phyloP scores from a whole-genome alignment of 2,329 filamentous ascomycete genomes.

The Sporothrix brunneoviolacea region DNA sequence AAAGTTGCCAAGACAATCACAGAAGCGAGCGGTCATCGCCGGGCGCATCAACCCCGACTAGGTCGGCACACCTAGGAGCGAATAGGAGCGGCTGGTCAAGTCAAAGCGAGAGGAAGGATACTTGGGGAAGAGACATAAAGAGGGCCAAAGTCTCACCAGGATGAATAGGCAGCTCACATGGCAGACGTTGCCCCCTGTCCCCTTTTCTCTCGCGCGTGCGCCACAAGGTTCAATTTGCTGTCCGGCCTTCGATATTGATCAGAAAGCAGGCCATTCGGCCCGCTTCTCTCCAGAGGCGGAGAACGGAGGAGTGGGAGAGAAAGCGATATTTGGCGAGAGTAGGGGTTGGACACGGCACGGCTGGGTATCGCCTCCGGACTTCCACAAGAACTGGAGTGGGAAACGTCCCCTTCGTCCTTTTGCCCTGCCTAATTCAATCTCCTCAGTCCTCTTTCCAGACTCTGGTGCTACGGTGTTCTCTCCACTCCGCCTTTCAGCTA shows the following conservation, averaged over 20 bases:
- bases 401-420: background rate
- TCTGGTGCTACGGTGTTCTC: too few species aligned
- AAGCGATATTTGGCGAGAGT: background rate
- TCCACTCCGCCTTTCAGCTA: too few species aligned
- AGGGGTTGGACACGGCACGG: conserved; percentile 3
- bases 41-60: conserved; percentile 1
- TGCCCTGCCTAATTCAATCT: background rate
- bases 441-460: background rate
- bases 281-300: conserved; percentile 5
- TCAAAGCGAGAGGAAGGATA: background rate
- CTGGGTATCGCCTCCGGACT: conserved; percentile 4
- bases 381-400: background rate
- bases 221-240: conserved; percentile 3
- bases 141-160: background rate
- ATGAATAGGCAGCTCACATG: background rate
- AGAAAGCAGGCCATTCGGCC: conserved; percentile 4
- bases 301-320: background rate
- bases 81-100: background rate
- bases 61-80: conserved; percentile 1
- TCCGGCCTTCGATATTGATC: conserved; percentile 2
- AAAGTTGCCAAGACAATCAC: conserved; percentile 3
- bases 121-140: background rate
- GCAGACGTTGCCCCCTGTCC: background rate
- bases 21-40: background rate
- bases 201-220: background rate